Base-by-base conservation (phyloP, 305 asterid genomes). In the Fraxinus dipetala region DNA sequence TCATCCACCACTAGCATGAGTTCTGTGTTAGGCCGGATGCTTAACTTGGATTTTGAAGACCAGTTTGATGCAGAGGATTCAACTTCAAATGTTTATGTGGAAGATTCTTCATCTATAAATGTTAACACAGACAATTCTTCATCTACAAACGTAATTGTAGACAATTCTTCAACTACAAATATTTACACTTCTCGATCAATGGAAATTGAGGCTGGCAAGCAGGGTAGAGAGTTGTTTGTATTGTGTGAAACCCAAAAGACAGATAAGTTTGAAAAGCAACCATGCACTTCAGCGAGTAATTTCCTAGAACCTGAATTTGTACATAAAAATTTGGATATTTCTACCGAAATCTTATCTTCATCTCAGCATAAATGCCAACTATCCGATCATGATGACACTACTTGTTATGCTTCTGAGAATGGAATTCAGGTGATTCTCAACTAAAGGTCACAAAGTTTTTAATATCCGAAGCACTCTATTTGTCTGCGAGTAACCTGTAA, bases 1-100 rank as follows among this genome's bases (percentile, higher is more conserved):
- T 91, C 97, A 45, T 92, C 98, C 34, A 91, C 94, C 51, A 82
- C 93, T 54, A 95, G 98, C 85, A 93, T 92, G 98, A 92, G 88
- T 83, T 95, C 97, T 24, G 89, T 95, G 63, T 81, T 93, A 69
- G 94, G 98, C 75, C 89, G 98, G 81, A 83, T 90, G 87, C 96
- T 91, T 85, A 89, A 87, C 80, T 85, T 93, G 91, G 98, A 93
- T 83, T 89, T 89, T n/a, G 97, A 90, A 22, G 93, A 89, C 81
- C 92, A 86, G 61, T 87, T 82, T 76, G 93, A 90, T 79, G 86
- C 82, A 20, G 89, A 87, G n/a, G 95, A 91, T 51, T 89, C 81
- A 30, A 84, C 86, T 22, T 26, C 86, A 28, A 87, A 89, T 56
- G 84, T 34, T 36, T 72, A 35, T 30, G 22, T 31, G 6, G 75